A percentile compares a stretch with the other conserved stretches of the same genome.
Evolutionary conservation across 139 green algal species (phyloP).

Genomic region (Volvox africanus): DNA sequence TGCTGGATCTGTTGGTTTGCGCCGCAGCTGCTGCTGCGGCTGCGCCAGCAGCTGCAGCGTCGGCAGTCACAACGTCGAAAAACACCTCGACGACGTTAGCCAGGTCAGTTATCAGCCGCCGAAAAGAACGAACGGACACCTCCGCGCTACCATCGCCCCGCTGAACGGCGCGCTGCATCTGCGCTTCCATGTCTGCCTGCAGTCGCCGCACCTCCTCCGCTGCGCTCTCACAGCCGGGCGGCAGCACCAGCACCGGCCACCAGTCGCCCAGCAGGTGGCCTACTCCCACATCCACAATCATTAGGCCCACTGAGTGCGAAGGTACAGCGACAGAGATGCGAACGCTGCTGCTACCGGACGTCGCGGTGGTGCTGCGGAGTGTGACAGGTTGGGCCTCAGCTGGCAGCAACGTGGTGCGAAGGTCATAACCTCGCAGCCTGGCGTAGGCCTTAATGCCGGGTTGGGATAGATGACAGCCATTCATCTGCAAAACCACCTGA

Average conservation of each 20-base stretch:
- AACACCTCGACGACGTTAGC: background rate
- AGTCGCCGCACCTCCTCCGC: slow-evolving; percentile 18
- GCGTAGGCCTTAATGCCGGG: background rate
- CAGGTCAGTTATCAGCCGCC: background rate
- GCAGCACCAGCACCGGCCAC: slow-evolving; percentile 45
- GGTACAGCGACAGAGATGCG: background rate
- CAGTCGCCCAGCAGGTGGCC: slow-evolving; percentile 37
- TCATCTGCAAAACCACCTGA: background rate
- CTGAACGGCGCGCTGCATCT: background rate
- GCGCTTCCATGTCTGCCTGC: background rate
- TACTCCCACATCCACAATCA: slow-evolving; percentile 39
- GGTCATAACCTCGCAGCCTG: slow-evolving; percentile 21
- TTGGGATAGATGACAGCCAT: background rate
- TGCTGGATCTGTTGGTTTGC: background rate
- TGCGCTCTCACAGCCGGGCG: background rate
- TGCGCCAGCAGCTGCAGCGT: background rate
- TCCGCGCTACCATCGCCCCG: background rate
- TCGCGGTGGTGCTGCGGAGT: background rate
- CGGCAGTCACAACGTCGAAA: background rate
- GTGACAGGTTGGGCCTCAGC: background rate
- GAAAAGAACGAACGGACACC: background rate
- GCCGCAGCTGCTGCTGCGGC: background rate
- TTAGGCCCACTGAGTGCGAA: slow-evolving; percentile 16
- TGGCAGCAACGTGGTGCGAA: background rate
- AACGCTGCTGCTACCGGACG: background rate